Evolutionary conservation across 768 basidiomycete genomes (phyloP).

Genomic region (Suillus occidentalis): DNA sequence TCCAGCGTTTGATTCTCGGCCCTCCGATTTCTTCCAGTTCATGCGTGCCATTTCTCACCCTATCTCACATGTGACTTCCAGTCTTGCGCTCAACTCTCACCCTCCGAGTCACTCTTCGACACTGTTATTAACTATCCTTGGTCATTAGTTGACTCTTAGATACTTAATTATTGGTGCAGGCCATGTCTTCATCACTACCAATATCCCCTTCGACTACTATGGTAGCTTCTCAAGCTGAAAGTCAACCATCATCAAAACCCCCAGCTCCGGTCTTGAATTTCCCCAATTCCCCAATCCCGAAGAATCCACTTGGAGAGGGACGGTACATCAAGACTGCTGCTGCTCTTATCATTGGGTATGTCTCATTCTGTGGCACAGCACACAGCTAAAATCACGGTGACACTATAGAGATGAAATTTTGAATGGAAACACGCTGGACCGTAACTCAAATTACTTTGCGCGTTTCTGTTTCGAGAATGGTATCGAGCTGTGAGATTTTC

Average conservation of each 20-base stretch:
- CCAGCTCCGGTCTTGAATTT: conserved; percentile 30
- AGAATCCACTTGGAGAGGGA: conserved; percentile 70
- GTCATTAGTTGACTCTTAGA: background rate
- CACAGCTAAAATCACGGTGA: background rate
- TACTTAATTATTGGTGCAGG: background rate
- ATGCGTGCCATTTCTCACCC: background rate
- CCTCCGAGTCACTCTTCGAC: background rate
- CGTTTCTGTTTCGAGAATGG: conserved; percentile 88
- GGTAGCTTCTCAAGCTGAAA: background rate
- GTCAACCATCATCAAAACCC: background rate
- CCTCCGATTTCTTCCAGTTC: background rate
- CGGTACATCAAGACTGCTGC: conserved; percentile 71
- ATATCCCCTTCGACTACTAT: background rate
- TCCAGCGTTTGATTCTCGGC: background rate
- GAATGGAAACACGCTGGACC: conserved; percentile 86
- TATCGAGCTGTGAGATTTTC: conserved; percentile 62
- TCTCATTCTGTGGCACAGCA: conserved; percentile 5
- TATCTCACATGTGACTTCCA: background rate
- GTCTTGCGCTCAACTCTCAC: background rate
- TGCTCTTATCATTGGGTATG: conserved; percentile 74
- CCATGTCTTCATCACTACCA: background rate
- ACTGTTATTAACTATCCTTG: background rate
- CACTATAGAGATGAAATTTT: conserved; percentile 80
- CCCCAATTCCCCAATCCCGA: conserved; percentile 55
- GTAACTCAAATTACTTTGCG: conserved; percentile 85